Base-by-base conservation (phyloP, 2,329 filamentous ascomycete genomes). In the Colletotrichum horii region DNA sequence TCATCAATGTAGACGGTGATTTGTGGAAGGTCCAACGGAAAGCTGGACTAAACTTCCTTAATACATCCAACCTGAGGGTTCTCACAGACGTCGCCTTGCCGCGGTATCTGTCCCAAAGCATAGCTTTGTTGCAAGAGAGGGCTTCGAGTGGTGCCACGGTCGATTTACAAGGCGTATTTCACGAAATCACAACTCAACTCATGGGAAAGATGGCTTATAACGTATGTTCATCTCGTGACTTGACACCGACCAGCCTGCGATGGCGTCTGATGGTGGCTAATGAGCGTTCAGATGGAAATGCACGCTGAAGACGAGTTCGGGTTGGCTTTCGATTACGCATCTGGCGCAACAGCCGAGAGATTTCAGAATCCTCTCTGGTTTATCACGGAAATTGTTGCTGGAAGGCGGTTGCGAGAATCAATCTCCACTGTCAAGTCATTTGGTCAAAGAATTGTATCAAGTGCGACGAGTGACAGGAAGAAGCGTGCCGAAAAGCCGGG, bases 141-240 rank as follows among this genome's bases (percentile, higher is more conserved):
- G 80, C 80, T 1, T 79, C 80, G 3, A 79, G 76, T 0, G 79
- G 79, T 2, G 78, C 75, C 1, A 77, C 76, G 0, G 83, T 92
- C 3, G 90, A 94, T 79, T 81, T 94, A 64, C 91, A 93, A 78
- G 84, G 83, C n/a, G 84, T 91, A 3, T 89, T 93, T 61, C 90
- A 92, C 69, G 91, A 93, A 80, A 88, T 93, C 61, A 94, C 92
- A 2, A 93, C 91, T 26, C 87, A 91, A 74, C 80, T 93, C 28
- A 93, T 94, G 89, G 92, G 92, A n/a, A 88, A 88, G 76, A 92
- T 93, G 90, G 92, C 92, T 16, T 94, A 93, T 78, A 89, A 92
- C 80, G 88, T 87, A 81, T 78, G 73, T 32, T 9, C 22, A 26
- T 66, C 11, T n/a, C 24, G 26, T 30, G 24, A 55, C 36, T 11